Conservation (phyloP, 495 filamentous ascomycete genomes). For the Cetradonia linearis region DNA sequence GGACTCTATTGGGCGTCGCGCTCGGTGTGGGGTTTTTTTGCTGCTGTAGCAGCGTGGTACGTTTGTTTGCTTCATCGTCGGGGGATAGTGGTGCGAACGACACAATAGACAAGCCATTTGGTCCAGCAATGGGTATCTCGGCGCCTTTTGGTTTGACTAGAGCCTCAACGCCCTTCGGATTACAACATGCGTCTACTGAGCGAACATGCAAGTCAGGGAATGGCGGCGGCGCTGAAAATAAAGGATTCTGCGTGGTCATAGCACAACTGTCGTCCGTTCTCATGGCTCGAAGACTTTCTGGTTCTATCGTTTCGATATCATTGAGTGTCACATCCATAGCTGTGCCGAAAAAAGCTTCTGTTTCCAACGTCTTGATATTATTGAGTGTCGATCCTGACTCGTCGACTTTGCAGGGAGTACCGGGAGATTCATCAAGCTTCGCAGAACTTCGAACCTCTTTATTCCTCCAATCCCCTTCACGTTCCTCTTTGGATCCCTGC, state of each 20-base stretch:
- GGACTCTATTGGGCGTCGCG: not conserved
- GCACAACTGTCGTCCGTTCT: constrained; percentile 3
- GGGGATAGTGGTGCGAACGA: not conserved
- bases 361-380: not conserved
- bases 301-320: no score
- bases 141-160: not conserved
- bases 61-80: no score
- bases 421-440: not conserved
- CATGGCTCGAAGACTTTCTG: no score
- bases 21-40: no score
- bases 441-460: no score
- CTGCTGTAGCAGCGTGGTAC: no score
- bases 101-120: not conserved
- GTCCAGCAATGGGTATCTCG: not conserved
- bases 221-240: not conserved
- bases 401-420: not conserved
- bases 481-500: not conserved
- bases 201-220: constrained; percentile 1
- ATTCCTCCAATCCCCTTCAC: not conserved
- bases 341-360: no score
- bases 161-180: not conserved
- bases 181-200: not conserved
- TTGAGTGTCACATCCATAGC: no score
- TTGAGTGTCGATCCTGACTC: not conserved
- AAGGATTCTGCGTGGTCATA: not conserved